Conservation (phyloP, 202 grass and related monocot species). For the Eragrostis tef region DNA sequence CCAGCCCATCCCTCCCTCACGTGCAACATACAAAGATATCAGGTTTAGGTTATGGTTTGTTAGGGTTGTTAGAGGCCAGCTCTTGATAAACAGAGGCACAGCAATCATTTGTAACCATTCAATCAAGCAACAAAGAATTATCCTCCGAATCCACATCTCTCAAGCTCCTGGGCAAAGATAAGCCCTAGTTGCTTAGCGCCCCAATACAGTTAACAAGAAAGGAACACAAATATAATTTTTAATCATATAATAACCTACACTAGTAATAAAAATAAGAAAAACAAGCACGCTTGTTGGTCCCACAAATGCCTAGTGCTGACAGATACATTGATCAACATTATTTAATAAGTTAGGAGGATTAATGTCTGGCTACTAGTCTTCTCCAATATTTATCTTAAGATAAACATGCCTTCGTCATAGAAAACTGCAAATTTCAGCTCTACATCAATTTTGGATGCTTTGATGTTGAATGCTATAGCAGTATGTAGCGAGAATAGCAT, state of each 20-base stretch:
- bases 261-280: neutral
- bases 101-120: too few relatives aligned
- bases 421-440: neutral
- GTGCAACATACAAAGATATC: too few relatives aligned
- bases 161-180: too few relatives aligned
- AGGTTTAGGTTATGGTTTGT: too few relatives aligned
- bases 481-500: constrained; percentile 7
- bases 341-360: constrained; percentile 5
- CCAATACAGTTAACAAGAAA: neutral
- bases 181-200: too few relatives aligned
- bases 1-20: too few relatives aligned
- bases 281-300: constrained; percentile 13
- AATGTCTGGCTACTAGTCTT: neutral
- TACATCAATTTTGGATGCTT: constrained; percentile 15
- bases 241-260: neutral
- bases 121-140: too few relatives aligned
- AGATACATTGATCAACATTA: neutral
- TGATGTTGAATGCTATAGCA: constrained; percentile 4
- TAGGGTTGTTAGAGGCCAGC: too few relatives aligned
- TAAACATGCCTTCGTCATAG: neutral
- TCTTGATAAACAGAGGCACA: too few relatives aligned
- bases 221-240: constrained; percentile 6
- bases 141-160: too few relatives aligned
- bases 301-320: neutral
- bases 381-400: constrained; percentile 1